Evolutionary conservation across 2,329 filamentous ascomycete species (phyloP), one percentile per base, ranked within the genome.

Genomic region (Trichoderma afroharzianum): DNA sequence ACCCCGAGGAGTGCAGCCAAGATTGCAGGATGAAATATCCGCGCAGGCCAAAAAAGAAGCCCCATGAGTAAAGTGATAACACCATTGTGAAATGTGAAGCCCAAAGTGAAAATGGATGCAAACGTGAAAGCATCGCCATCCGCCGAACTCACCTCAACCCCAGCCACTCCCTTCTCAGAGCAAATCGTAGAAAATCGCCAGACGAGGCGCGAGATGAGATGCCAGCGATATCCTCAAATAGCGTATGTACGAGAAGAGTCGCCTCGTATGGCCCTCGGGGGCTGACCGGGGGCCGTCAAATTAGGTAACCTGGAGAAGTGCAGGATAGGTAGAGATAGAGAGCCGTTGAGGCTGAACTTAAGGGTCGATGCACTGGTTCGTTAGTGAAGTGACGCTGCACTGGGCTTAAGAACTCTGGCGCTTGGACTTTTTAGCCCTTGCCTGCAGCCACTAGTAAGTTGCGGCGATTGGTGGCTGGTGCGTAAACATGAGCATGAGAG

Each of bases 391-490:
- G 63, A 67, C 24, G 66, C 55, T 58, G 26, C 30, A 57, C 55
- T 58, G 26, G 26, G 68, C 12, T 63, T 32, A 30, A 59, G 39
- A 53, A 32, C 7, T 12, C 15, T 43, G 39, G 39, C 32, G 66
- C 36, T 61, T 58, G 36, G 32, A 32, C 57, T 58, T 59, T 59
- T 59, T 59, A 61, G 50, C 53, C 33, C 53, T 68, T 50, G 64
- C 53, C 53, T 24, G 64, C 33, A 33, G 66, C 66, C 66, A 68
- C 66, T 61, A 61, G n/a, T n/a, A n/a, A n/a, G 36, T 21, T 26
- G 47, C 36, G 55, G 55, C 39, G 43, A 14, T 55, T 55, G 47
- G 63, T 68, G 66, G 66, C 55, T 68, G 64, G 64, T 68, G 64
- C 64, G 43, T 36, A 24, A 24, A 30, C 53, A 58, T 18, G 53